phyloP scores from a whole-genome alignment of 2,329 filamentous ascomycete species.

The Penicillium concentricum region DNA sequence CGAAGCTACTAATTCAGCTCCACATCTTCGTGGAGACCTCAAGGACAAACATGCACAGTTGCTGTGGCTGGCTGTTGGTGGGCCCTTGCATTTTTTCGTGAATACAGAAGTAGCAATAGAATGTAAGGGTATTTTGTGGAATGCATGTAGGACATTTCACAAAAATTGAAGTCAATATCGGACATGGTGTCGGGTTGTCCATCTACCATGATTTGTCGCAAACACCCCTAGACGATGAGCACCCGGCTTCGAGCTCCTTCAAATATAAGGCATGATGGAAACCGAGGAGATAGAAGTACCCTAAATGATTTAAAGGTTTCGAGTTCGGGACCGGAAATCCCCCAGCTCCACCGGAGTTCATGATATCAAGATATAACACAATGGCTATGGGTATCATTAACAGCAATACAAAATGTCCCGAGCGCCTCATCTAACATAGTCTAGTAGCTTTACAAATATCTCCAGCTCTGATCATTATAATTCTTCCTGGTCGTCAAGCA shows the following conservation, averaged over 20 bases:
- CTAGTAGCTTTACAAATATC: neutral
- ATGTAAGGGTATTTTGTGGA: no score
- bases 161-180: no score
- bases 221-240: neutral
- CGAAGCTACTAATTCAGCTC: neutral
- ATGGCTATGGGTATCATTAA: neutral
- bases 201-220: neutral
- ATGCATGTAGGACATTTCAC: no score
- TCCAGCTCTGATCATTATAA: neutral
- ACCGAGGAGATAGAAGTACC: neutral
- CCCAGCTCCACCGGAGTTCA: constrained; percentile 5
- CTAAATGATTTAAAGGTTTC: neutral
- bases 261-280: no score
- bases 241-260: neutral
- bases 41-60: neutral
- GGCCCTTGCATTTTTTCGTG: neutral
- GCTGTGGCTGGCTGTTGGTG: neutral
- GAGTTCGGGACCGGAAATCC: constrained; percentile 7
- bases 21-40: neutral
- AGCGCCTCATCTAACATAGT: neutral
- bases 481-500: constrained; percentile 34
- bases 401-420: neutral
- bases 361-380: neutral
- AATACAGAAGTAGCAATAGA: neutral
- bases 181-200: no score